Evolutionary conservation across 176 grass and related monocot species (phyloP).

Genomic region (Elaeis guineensis): DNA sequence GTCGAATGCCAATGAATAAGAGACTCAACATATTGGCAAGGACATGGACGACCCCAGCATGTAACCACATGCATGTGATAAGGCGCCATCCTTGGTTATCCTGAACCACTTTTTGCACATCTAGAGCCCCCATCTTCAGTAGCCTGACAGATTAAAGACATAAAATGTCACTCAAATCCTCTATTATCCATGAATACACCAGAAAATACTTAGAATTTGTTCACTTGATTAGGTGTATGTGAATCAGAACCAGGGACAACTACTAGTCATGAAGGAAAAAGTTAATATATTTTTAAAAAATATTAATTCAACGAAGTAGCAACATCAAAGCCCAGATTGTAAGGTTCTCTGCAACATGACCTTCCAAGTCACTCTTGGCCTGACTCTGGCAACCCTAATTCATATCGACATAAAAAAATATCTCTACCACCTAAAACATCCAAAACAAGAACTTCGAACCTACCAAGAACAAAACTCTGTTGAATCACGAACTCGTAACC

Average conservation of each 20-base stretch:
- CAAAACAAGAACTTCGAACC: no score
- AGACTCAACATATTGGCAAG: conserved; percentile 92
- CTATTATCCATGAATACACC: conserved; percentile 1
- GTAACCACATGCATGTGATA: conserved; percentile 93
- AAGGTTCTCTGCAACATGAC: not conserved
- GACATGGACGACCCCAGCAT: conserved; percentile 83
- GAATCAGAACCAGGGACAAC: no score
- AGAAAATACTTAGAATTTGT: no score
- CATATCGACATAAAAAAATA: not conserved
- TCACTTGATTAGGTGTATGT: no score
- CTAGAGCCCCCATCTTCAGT: conserved; percentile 78
- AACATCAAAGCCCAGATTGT: no score
- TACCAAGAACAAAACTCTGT: no score
- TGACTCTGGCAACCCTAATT: not conserved
- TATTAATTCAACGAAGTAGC: no score
- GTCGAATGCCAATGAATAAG: conserved; percentile 76
- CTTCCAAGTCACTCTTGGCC: not conserved
- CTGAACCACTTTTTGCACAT: conserved; percentile 52
- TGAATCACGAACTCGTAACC: no score
- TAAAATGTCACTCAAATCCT: not conserved
- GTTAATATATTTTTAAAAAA: no score
- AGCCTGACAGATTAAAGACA: conserved; percentile 42
- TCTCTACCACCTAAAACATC: no score
- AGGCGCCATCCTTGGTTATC: conserved; percentile 73
- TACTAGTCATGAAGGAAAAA: no score